A percentile compares a stretch with the other conserved stretches of the same genome.
phyloP scores from a whole-genome alignment of 2,329 filamentous ascomycete genomes.

The Raffaelea ambrosiae region DNA sequence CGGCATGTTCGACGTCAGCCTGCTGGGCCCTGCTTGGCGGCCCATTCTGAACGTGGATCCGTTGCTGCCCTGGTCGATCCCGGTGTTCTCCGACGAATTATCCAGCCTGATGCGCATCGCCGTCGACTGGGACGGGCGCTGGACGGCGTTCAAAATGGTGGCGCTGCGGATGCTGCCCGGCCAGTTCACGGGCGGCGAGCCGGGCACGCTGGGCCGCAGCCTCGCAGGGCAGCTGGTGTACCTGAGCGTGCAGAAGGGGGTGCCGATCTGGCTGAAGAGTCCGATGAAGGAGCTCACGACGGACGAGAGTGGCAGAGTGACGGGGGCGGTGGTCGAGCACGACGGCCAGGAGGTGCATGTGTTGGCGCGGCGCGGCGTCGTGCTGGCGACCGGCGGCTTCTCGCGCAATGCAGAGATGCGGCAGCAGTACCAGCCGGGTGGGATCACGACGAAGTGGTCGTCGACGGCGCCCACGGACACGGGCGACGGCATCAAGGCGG shows the following conservation, averaged over 20 bases:
- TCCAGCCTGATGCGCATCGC: slow-evolving; percentile 9
- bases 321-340: slow-evolving; percentile 17
- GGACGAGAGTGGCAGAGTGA: slow-evolving; percentile 13
- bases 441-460: slow-evolving; percentile 18
- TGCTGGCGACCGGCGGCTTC: slow-evolving; percentile 27
- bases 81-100: slow-evolving; percentile 11
- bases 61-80: slow-evolving; percentile 3
- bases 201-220: slow-evolving; percentile 16
- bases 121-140: slow-evolving; percentile 6
- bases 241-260: slow-evolving; percentile 9
- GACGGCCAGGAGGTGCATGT: slow-evolving; percentile 16
- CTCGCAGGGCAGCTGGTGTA: slow-evolving; percentile 16
- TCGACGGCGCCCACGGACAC: slow-evolving; percentile 17
- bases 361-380: slow-evolving; percentile 19
- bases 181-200: slow-evolving; percentile 10
- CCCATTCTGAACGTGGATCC: slow-evolving; percentile 11
- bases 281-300: slow-evolving; percentile 11
- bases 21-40: slow-evolving; percentile 18
- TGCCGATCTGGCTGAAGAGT: slow-evolving; percentile 10
- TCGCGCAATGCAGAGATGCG: slow-evolving; percentile 22
- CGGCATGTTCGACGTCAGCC: slow-evolving; percentile 17
- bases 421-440: slow-evolving; percentile 14
- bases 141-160: slow-evolving; percentile 5
- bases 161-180: slow-evolving; percentile 8
- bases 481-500: slow-evolving; percentile 20